phyloP scores from a whole-genome alignment of 1,284 basidiomycete genomes.

The Ceratobasidium sp. region DNA sequence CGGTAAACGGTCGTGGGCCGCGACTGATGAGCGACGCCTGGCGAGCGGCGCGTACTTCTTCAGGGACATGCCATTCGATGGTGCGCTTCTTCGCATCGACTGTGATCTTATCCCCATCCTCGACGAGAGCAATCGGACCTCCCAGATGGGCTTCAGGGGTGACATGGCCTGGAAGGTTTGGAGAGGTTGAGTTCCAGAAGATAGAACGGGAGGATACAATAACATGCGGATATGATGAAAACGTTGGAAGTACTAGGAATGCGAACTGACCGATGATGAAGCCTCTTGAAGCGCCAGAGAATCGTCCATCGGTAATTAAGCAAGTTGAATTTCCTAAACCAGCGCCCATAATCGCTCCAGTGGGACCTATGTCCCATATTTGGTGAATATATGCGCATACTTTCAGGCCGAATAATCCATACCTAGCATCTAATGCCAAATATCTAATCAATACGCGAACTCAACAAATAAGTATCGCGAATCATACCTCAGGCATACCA shows the following conservation, averaged over 20 bases:
- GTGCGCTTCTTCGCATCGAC: constrained; percentile 85
- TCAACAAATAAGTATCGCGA: background rate
- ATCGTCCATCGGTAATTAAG: constrained; percentile 95
- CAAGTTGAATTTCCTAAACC: constrained; percentile 92
- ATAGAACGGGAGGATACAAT: background rate
- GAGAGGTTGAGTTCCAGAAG: background rate
- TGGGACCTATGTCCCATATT: constrained; percentile 69
- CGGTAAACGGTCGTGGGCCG: constrained; percentile 74
- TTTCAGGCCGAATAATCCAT: background rate
- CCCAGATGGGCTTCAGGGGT: constrained; percentile 94
- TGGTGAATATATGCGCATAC: background rate
- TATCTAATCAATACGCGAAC: background rate
- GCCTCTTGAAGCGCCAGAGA: constrained; percentile 83
- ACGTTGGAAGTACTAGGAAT: too few relatives aligned
- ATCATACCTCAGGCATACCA: constrained; percentile 91
- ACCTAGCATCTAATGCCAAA: constrained; percentile 50
- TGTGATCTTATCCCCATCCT: constrained; percentile 90
- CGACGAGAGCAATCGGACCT: constrained; percentile 94
- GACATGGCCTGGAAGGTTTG: constrained; percentile 76
- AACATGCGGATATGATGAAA: background rate
- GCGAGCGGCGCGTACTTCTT: constrained; percentile 81
- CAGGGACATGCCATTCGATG: constrained; percentile 85
- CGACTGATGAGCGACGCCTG: constrained; percentile 78
- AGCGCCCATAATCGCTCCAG: constrained; percentile 92
- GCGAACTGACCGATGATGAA: constrained; percentile 70